Base-by-base conservation (phyloP, 495 filamentous ascomycete species). In the Lichina pygmaea region DNA sequence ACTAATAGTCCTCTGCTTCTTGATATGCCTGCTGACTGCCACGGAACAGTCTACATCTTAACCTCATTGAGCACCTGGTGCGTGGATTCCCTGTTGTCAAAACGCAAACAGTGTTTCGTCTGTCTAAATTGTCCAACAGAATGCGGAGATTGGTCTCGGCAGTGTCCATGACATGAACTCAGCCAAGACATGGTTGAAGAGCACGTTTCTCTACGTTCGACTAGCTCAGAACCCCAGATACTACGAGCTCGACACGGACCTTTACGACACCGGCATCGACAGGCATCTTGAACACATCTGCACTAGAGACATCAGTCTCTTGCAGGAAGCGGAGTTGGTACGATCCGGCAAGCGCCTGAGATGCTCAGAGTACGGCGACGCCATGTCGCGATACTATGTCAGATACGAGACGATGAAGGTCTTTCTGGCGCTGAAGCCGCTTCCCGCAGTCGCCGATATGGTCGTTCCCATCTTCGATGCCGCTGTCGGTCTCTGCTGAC, bases 321-420 rank as follows among this genome's bases (percentile, higher is more conserved):
- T 97, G 0, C 68, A 75, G 40, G 66, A 78, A 12, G 57, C 58
- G 15, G 60, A 66, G 1, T 57, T 94, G 9, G 66, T 92, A 17
- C 64, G 40, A 8, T 32, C 42, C 0, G 46, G 37, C 62, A 2
- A 44, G 53, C 52, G 44, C 8, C 66, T 93, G 36, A 64, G 60
- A 43, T 75, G 74, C 32, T 92, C 84, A 2, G 71, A 76, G 45
- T 84, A 78, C 53, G 89, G 89, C 2, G 67, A 82, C 46, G 79
- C 82, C 0, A 97, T 97, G 89, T 82, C 89, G 36, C 75, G 75
- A 44, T 94, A 93, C 55, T 93, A 85, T 62, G 63, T 97, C 3
- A 72, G 75, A n/a, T 92, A 91, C 52, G 68, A 78, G 40, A 93
- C 86, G 0, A 95, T 95, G 85, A 79, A 76, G 52, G 58, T 65